Conservation (phyloP, 768 basidiomycete species). For the Cystobasidium tubakii region DNA sequence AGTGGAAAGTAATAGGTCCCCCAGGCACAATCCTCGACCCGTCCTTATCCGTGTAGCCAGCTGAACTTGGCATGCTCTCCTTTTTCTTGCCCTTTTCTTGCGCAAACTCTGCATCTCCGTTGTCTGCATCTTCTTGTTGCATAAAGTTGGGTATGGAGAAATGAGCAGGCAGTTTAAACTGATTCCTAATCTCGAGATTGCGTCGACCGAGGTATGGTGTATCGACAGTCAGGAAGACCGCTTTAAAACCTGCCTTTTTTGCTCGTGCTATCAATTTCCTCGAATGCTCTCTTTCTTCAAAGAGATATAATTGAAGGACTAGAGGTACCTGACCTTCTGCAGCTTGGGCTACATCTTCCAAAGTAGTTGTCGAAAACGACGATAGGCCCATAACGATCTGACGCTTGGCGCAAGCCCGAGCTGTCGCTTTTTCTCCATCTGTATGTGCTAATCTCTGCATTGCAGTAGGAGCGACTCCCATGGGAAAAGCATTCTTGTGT, state of each 20-base stretch:
- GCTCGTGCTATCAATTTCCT: conserved; percentile 34
- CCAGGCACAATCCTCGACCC: conserved; percentile 23
- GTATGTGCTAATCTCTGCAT: conserved; percentile 36
- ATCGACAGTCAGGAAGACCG: conserved; percentile 51
- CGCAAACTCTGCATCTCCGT: conserved; percentile 31
- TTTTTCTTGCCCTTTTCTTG: conserved; percentile 21
- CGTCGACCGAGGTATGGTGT: conserved; percentile 47
- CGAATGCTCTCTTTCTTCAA: conserved; percentile 37
- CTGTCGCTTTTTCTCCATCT: conserved; percentile 33
- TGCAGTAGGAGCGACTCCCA: conserved; percentile 37
- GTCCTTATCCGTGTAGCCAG: conserved; percentile 31
- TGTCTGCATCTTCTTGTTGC: conserved; percentile 26
- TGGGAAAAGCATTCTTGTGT: conserved; percentile 31
- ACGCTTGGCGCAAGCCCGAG: conserved; percentile 18
- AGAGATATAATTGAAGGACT: conserved; percentile 41
- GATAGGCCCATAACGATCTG: conserved; percentile 34
- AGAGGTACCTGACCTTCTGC: conserved; percentile 13
- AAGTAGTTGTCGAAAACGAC: conserved; percentile 24
- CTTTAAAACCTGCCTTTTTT: conserved; percentile 41
- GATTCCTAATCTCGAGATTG: conserved; percentile 41
- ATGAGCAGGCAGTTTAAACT: conserved; percentile 34
- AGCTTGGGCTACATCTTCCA: conserved; percentile 36
- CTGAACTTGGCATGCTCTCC: neutral
- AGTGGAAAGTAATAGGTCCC: conserved; percentile 34
- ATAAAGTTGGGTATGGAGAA: neutral